Evolutionary conservation across 805 yeast genomes (phyloP).

Genomic region (Yarrowia keelungensis): DNA sequence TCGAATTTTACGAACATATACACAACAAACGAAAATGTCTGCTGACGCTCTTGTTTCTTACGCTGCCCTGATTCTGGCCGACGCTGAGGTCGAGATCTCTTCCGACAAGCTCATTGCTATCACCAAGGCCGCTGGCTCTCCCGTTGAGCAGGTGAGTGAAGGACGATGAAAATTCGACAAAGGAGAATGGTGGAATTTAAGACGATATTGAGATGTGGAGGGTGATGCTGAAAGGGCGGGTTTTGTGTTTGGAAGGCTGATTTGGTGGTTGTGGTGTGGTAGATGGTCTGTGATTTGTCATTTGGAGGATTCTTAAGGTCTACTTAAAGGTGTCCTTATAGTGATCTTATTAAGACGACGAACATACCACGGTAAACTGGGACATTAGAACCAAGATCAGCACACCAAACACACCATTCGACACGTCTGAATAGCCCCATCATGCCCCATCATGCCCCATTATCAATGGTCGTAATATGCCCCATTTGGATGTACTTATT

Average conservation of each 20-base stretch:
- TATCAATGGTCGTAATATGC: too few relatives aligned
- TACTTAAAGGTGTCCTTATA: too few relatives aligned
- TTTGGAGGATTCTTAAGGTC: too few relatives aligned
- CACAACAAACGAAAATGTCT: slow-evolving; percentile 39
- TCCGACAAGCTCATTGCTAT: slow-evolving; percentile 81
- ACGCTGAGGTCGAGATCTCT: slow-evolving; percentile 93
- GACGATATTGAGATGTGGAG: background rate
- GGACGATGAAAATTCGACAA: background rate
- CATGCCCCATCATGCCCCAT: too few relatives aligned
- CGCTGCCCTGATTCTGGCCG: slow-evolving; percentile 98
- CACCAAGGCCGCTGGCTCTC: slow-evolving; percentile 81
- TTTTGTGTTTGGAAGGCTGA: background rate
- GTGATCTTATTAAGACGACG: too few relatives aligned
- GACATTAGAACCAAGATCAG: too few relatives aligned
- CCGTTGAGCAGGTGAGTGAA: slow-evolving; percentile 39
- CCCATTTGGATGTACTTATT: too few relatives aligned
- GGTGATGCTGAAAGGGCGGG: background rate
- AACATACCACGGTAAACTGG: too few relatives aligned
- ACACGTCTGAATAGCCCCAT: too few relatives aligned
- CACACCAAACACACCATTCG: too few relatives aligned
- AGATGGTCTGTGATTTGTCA: too few relatives aligned
- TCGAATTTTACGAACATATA: slow-evolving; percentile 32
- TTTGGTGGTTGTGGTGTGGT: too few relatives aligned
- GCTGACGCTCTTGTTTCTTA: slow-evolving; percentile 40
- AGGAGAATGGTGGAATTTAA: background rate